Evolutionary conservation across 148 eudicot species (phyloP), one percentile per base, ranked within the genome.

Genomic region (Euryodendron excelsum): DNA sequence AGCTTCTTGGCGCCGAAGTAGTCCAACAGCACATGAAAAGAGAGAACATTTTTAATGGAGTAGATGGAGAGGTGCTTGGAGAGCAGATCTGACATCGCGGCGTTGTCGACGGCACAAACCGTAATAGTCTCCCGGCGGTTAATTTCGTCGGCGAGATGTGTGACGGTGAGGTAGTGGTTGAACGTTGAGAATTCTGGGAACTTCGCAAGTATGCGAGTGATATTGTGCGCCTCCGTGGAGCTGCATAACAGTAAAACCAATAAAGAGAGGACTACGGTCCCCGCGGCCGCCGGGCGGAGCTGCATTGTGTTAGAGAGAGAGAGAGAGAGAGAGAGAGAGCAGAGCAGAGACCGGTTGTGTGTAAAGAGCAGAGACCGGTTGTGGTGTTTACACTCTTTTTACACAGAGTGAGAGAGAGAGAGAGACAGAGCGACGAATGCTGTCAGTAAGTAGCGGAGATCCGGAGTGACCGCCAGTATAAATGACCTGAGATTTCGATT

Each of bases 1-100:
- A 96, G 91, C 69, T 96, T 96, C 71, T 96, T 93, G 33, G 94
- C 93, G 41, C 94, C 94, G 73, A 96, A 96, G 83, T 96, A 96
- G 79, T 96, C 99, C 17, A 96, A 87, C 37, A 96, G 87, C 33
- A 96, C 88, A 75, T 96, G 99, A 68, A 96, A 87, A 3, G 99
- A 90, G 62, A 96, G 88, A 3, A 91, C 87, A 60, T 96, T 91
- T 28, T 90, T 90, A 58, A 96, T 50, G 47, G 89, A 76, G 84
- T 72, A 76, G 74, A 89, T 76, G 3, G 99, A 81, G 73, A 86
- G 89, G 80, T 86, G 89, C 52, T 93, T 91, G 23, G 86, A 61
- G 50, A 88, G 84, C 1, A 88, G 83, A 27, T 73, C 83, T 5
- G 85, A 6, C 99, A 96, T 96, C 23, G 85, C 96, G 80, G 89